Evolutionary conservation across 2,329 filamentous ascomycete genomes (phyloP).

Genomic region (Exophiala alcalophila): DNA sequence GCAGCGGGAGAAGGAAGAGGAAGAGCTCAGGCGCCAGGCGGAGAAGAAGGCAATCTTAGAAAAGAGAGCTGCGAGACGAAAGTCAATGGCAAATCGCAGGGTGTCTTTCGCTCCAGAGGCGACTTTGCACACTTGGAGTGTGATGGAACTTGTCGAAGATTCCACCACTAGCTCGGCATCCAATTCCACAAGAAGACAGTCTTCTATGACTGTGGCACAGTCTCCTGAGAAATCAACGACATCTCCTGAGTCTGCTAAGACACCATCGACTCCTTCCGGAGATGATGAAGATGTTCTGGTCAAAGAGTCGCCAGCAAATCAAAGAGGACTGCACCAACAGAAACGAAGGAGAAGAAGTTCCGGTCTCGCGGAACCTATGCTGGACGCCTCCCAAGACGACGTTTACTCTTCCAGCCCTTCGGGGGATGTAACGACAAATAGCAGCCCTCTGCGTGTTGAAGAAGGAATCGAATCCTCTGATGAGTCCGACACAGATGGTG

Average conservation of each 20-base stretch:
- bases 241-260: conserved; percentile 41
- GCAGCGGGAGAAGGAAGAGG: conserved; percentile 67
- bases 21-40: conserved; percentile 58
- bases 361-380: conserved; percentile 47
- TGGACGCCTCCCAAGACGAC: conserved; percentile 48
- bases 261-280: conserved; percentile 62
- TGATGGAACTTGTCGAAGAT: conserved; percentile 83
- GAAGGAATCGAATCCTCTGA: conserved; percentile 50
- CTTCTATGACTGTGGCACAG: conserved; percentile 50
- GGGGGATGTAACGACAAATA: conserved; percentile 38
- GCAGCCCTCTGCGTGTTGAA: conserved; percentile 45
- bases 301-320: conserved; percentile 61
- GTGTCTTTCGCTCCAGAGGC: conserved; percentile 98
- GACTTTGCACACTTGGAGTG: conserved; percentile 94
- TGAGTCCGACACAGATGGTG: conserved; percentile 61
- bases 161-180: conserved; percentile 73
- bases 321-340: conserved; percentile 58
- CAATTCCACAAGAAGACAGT: conserved; percentile 71
- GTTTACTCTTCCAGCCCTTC: conserved; percentile 70
- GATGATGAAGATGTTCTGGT: conserved; percentile 57
- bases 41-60: conserved; percentile 62
- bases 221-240: conserved; percentile 17
- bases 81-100: conserved; percentile 86
- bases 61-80: conserved; percentile 81
- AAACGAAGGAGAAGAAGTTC: conserved; percentile 61